phyloP scores from a whole-genome alignment of 2,329 filamentous ascomycete species.

The Penicillium sp. region DNA sequence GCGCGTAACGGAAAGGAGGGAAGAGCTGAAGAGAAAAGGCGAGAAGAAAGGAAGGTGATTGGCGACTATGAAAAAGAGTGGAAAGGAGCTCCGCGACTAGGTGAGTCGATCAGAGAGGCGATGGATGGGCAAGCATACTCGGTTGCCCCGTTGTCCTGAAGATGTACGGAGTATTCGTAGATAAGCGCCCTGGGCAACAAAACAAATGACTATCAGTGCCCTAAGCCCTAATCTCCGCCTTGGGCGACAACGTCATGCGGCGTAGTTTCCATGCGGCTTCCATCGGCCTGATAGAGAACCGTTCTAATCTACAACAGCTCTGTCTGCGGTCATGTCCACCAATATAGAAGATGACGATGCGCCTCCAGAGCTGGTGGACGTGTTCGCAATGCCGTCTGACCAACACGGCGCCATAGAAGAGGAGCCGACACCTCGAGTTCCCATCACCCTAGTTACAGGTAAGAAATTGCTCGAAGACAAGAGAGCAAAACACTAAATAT shows the following conservation, averaged over 20 bases:
- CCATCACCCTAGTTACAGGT: conserved; percentile 55
- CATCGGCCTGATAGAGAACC: background rate
- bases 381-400: conserved; percentile 31
- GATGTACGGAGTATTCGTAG: conserved; percentile 5
- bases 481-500: conserved; percentile 1
- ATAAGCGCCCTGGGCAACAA: conserved; percentile 19
- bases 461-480: conserved; percentile 8
- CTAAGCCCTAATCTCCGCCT: conserved; percentile 36
- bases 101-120: conserved; percentile 14
- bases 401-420: conserved; percentile 25
- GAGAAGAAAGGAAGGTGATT: conserved; percentile 17
- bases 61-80: conserved; percentile 19
- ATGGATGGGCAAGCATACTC: conserved; percentile 16
- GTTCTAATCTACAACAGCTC: background rate
- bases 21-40: conserved; percentile 11
- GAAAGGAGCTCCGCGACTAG: conserved; percentile 17
- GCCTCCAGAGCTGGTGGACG: conserved; percentile 48
- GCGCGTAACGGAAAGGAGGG: conserved; percentile 12
- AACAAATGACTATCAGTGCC: conserved; percentile 32
- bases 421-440: conserved; percentile 43
- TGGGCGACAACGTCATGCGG: conserved; percentile 27
- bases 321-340: conserved; percentile 18
- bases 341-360: conserved; percentile 46
- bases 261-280: conserved; percentile 4
- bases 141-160: conserved; percentile 12